Evolutionary conservation across 352 stramenopile genomes (phyloP).

Genomic region (Phytophthora ramorum): DNA sequence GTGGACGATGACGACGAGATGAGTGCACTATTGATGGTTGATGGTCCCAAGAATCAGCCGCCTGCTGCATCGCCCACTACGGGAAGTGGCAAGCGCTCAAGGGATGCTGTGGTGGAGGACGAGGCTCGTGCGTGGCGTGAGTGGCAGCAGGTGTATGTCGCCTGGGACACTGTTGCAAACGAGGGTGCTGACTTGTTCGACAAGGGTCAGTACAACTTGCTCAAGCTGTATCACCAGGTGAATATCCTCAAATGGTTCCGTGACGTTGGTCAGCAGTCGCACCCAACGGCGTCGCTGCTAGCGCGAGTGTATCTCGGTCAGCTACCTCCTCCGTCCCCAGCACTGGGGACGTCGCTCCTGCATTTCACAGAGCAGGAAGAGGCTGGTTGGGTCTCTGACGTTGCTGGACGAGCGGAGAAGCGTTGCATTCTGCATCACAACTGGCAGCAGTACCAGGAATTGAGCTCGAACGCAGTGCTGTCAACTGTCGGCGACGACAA

Average conservation of each 20-base stretch:
- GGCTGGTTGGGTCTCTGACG: constrained; percentile 13
- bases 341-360: constrained; percentile 21
- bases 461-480: constrained; percentile 13
- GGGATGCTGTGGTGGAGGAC: constrained; percentile 21
- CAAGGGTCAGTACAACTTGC: constrained; percentile 51
- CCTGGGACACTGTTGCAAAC: constrained; percentile 37
- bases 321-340: constrained; percentile 18
- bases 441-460: constrained; percentile 38
- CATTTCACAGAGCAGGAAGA: constrained; percentile 34
- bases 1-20: constrained; percentile 44
- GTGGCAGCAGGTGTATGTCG: constrained; percentile 45
- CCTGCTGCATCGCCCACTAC: constrained; percentile 21
- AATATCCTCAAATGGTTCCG: constrained; percentile 50
- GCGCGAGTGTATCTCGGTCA: constrained; percentile 42
- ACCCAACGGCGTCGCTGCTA: constrained; percentile 40
- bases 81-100: constrained; percentile 15
- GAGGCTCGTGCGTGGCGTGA: constrained; percentile 43
- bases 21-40: constrained; percentile 42
- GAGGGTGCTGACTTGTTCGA: constrained; percentile 40
- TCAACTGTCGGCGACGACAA: constrained; percentile 4
- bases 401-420: constrained; percentile 26
- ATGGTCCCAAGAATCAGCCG: constrained; percentile 42
- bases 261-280: constrained; percentile 33
- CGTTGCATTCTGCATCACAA: constrained; percentile 43
- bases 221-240: constrained; percentile 52